Base-by-base conservation (phyloP, 805 yeast genomes). In the Gaillardinia entomophila region DNA sequence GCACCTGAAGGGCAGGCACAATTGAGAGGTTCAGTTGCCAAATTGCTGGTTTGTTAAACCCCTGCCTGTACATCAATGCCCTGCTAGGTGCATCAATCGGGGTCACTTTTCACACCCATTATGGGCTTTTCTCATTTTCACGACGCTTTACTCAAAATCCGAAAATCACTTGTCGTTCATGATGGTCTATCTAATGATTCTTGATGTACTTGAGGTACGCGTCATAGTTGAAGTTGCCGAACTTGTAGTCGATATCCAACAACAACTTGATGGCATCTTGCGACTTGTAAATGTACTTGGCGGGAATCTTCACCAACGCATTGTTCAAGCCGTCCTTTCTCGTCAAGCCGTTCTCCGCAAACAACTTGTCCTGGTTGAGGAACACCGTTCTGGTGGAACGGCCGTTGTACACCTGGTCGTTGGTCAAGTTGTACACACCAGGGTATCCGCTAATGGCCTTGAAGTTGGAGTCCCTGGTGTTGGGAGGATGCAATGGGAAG, bases 401-500 rank as follows among this genome's bases (percentile, higher is more conserved):
- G 43, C 54, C 52, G 49, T 54, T 62, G 61, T 50, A 71, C 43
- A 60, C 72, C 43, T 61, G 67, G 38, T 61, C 67, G 42, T 66
- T 66, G 30, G 69, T 60, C 49, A 66, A 62, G 42, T 54, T 55
- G 45, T 66, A 66, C 28, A 66, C 62, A 27, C 70, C 72, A 6
- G 72, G 72, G 46, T 66, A 66, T 4, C 71, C 72, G 29, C 60
- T 52, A 37, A 62, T 55, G 23, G 69, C 60, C 42, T 63, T 66
- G 44, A 64, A 66, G 45, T 60, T 64, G 18, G 71, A 65, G 31
- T 60, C 66, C 32, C 51, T 57, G 31, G 71, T 63, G 37, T 57
- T 53, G 26, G 71, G 67, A 25, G 72, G 71, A 60, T 66, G 78
- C 43, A 82, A 72, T 29, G 96, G 96, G 60, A 87, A 67, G 48